Conservation (phyloP, 2,329 filamentous ascomycete species). For the Colletotrichum neosansevieriae region DNA sequence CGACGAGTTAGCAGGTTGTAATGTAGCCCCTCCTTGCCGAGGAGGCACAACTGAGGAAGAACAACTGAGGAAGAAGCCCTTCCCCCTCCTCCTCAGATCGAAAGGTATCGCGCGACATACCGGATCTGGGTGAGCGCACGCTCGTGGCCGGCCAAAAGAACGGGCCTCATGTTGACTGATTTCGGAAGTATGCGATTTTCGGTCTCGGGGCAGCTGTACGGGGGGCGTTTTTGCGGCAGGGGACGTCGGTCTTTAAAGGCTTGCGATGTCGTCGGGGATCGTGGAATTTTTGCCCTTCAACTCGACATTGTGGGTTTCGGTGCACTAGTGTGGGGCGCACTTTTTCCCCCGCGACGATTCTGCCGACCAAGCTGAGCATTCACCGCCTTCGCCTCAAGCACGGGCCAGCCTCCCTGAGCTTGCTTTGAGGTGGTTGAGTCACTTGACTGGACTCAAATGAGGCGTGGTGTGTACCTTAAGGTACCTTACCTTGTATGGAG, state of each 20-base stretch:
- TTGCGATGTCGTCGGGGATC: constrained; percentile 37
- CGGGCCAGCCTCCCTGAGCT: constrained; percentile 11
- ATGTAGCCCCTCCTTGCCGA: constrained; percentile 16
- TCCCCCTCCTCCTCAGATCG: constrained; percentile 29
- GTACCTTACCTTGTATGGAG: too few species aligned
- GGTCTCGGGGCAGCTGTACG: constrained; percentile 35
- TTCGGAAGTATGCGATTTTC: constrained; percentile 39
- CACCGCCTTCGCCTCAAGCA: constrained; percentile 39
- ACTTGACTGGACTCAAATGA: not conserved
- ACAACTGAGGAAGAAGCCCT: constrained; percentile 17
- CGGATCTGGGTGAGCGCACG: constrained; percentile 95
- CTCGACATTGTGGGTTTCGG: constrained; percentile 41
- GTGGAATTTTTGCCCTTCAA: constrained; percentile 42
- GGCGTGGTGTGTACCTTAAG: too few species aligned
- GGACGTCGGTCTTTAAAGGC: constrained; percentile 41
- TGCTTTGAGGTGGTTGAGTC: constrained; percentile 17
- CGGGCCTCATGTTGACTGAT: constrained; percentile 86
- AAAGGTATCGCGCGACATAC: constrained; percentile 58
- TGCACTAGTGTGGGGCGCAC: constrained; percentile 38
- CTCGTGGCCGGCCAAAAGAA: constrained; percentile 96
- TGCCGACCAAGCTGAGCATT: constrained; percentile 32
- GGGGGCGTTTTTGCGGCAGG: constrained; percentile 38
- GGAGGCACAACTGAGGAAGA: constrained; percentile 5
- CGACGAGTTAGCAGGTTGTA: constrained; percentile 28
- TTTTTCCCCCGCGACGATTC: constrained; percentile 40